phyloP scores from a whole-genome alignment of 768 basidiomycete genomes.

The Floccularia luteovirens region DNA sequence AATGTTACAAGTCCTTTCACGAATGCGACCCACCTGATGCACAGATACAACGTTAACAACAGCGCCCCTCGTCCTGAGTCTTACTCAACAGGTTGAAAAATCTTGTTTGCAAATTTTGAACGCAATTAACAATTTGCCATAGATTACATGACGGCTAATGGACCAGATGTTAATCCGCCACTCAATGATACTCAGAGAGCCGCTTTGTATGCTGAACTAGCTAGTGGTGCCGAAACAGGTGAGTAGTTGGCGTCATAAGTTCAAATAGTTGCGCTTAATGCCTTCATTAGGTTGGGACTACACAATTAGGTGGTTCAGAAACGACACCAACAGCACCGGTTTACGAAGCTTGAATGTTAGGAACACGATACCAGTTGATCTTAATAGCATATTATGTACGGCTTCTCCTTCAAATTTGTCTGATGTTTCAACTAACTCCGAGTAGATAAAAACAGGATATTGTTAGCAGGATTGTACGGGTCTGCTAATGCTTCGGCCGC shows the following conservation, averaged over 20 bases:
- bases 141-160: conserved; percentile 78
- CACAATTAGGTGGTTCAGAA: conserved; percentile 40
- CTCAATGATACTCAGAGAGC: conserved; percentile 54
- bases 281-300: conserved; percentile 35
- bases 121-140: conserved; percentile 2
- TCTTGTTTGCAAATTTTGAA: not conserved
- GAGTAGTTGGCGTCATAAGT: conserved; percentile 13
- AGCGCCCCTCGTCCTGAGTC: conserved; percentile 88
- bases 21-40: conserved; percentile 55
- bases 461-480: conserved; percentile 56
- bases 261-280: not conserved
- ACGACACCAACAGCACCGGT: conserved; percentile 34
- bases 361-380: conserved; percentile 62
- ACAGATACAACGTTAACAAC: conserved; percentile 73
- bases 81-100: conserved; percentile 45
- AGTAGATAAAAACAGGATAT: conserved; percentile 54
- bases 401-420: conserved; percentile 9
- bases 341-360: conserved; percentile 67
- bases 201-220: conserved; percentile 80
- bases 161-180: conserved; percentile 41
- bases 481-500: conserved; percentile 33
- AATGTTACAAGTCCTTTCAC: conserved; percentile 66
- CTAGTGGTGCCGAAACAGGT: conserved; percentile 82
- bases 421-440: conserved; percentile 1
- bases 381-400: conserved; percentile 84